Evolutionary conservation across 352 stramenopile species (phyloP), one percentile per base, ranked within the genome.

Genomic region (Blastocystis sp.): DNA sequence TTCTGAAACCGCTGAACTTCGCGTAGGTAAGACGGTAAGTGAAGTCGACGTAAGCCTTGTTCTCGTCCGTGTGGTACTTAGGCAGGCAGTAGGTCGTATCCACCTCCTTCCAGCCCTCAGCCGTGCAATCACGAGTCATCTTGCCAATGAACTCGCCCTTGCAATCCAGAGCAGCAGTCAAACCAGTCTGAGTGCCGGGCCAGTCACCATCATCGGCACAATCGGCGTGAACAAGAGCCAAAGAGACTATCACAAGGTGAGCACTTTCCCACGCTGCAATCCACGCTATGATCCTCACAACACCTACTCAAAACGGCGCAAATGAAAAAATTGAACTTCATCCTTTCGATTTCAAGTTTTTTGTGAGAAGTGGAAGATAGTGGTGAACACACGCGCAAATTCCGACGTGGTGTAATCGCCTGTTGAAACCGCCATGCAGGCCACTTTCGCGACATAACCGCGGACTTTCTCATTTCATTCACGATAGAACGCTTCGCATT

Each of bases 11-110:
- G 26, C 24, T 31, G 62, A 16, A 63, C 6, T 35, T 51, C 24
- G 35, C 50, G 55, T 65, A n/a, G 35, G 50, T 63, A 50, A 81
- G 45, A 3, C 35, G 35, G 19, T 63, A 66, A 16, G 37, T 16
- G 24, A 29, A 81, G 66, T 81, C 71, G 19, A 81, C 71, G 35
- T 65, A 50, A 39, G n/a, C 35, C n/a, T 81, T 41, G 21, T 51
- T 51, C 39, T 81, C 29, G 12, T 63, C 45, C 62, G 71, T 45
- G 45, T 55, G 45, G 24, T 65, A 81, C 71, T 63, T 63, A 45
- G 71, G 71, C 24, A 81, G 35, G 59, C 71, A 81, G 33, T 81
- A 81, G 2, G 24, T 6, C n/a, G 71, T 37, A n/a, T 81, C 50
- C 4, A 29, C 16, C 10, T 21, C 59, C 2, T 31, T 39, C 71